Conservation (phyloP, 768 basidiomycete genomes). For the Mycena filopes region DNA sequence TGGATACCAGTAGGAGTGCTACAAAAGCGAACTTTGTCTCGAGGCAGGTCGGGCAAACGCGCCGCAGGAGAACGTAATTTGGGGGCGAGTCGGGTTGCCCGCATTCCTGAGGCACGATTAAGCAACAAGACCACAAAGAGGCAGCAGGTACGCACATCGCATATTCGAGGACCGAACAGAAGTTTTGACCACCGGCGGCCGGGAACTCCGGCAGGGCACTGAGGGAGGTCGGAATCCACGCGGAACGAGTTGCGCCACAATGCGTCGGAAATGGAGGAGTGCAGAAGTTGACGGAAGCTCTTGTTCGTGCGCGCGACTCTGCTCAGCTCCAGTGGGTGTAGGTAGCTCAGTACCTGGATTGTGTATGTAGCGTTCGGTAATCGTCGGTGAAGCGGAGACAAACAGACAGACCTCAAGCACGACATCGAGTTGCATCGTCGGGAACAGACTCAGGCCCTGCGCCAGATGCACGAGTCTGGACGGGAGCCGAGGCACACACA, state of each 20-base stretch:
- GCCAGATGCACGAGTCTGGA: not conserved
- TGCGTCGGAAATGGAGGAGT: constrained; percentile 7
- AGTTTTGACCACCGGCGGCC: constrained; percentile 20
- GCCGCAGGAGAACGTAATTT: not conserved
- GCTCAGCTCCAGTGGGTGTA: constrained; percentile 18
- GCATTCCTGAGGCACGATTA: not conserved
- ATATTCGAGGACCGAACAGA: constrained; percentile 15
- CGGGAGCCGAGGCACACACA: not conserved
- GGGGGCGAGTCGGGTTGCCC: not conserved
- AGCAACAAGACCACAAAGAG: not conserved
- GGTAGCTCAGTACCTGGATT: constrained; percentile 15
- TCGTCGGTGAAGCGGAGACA: too few relatives aligned
- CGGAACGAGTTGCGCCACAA: constrained; percentile 19
- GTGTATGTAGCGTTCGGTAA: too few relatives aligned
- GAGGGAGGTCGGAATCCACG: constrained; percentile 2
- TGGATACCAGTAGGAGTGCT: not conserved
- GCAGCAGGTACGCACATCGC: constrained; percentile 6
- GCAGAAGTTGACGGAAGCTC: constrained; percentile 4
- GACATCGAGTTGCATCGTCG: constrained; percentile 8
- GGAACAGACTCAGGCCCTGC: constrained; percentile 4
- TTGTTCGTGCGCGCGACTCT: constrained; percentile 14
- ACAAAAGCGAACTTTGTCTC: not conserved
- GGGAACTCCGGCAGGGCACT: not conserved
- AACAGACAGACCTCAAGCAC: constrained; percentile 11
- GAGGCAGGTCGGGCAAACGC: not conserved